A percentile compares a stretch with the other conserved stretches of the same genome.
phyloP scores from a whole-genome alignment of 768 basidiomycete species.

The Daedaleopsis nitida region DNA sequence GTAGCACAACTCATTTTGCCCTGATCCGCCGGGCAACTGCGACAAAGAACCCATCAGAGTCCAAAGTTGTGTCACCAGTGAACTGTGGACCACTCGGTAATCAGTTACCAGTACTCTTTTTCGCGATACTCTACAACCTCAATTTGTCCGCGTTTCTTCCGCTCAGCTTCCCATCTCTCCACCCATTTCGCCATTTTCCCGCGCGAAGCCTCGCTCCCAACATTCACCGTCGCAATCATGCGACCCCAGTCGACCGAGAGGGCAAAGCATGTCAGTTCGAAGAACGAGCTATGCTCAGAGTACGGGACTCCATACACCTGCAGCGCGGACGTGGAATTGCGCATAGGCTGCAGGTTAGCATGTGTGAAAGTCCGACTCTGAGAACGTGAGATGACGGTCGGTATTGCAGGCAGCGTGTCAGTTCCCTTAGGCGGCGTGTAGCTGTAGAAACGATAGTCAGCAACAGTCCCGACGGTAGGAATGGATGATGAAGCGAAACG shows the following conservation, averaged over 20 bases:
- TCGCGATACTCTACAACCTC: conserved; percentile 40
- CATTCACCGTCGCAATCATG: conserved; percentile 96
- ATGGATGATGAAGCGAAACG: conserved; percentile 33
- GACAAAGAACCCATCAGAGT: no score
- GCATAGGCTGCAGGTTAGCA: conserved; percentile 64
- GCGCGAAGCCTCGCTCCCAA: conserved; percentile 70
- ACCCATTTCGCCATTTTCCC: conserved; percentile 91
- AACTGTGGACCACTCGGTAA: no score
- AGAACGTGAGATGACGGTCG: conserved; percentile 66
- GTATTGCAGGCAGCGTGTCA: conserved; percentile 61
- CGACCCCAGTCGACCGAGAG: conserved; percentile 81
- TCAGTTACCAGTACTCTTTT: conserved; percentile 47
- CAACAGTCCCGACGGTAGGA: neutral
- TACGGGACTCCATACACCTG: conserved; percentile 87
- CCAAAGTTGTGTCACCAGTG: no score
- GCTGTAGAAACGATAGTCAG: conserved; percentile 36
- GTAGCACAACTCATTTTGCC: no score
- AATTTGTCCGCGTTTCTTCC: conserved; percentile 52
- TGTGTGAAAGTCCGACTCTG: conserved; percentile 71
- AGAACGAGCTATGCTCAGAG: conserved; percentile 96
- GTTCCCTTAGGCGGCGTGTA: conserved; percentile 68
- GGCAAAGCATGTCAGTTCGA: conserved; percentile 93
- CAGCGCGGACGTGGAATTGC: conserved; percentile 67
- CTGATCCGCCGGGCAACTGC: no score
- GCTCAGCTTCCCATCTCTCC: conserved; percentile 85